Evolutionary conservation across 176 grass and related monocot species (phyloP).

Genomic region (Tillandsia fasciculata): DNA sequence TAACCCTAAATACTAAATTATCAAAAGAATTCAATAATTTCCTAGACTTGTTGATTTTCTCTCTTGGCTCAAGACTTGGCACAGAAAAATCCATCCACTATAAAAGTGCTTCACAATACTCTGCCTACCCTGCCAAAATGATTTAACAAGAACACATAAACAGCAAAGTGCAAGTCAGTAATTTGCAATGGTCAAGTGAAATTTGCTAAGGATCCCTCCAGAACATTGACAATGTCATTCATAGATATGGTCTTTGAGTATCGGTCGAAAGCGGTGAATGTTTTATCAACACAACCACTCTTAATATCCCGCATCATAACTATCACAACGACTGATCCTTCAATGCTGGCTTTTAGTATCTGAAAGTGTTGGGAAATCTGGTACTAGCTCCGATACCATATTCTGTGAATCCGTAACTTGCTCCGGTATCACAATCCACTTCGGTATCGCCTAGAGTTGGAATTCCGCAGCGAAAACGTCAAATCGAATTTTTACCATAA

Average conservation of each 20-base stretch:
- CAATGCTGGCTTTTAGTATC: constrained; percentile 69
- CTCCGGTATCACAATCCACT: no score
- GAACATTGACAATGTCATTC: constrained; percentile 68
- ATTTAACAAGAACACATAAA: constrained; percentile 16
- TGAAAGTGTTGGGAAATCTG: constrained; percentile 4
- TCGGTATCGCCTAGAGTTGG: no score
- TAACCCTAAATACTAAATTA: no score
- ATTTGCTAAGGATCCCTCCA: constrained; percentile 41
- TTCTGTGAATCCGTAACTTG: no score
- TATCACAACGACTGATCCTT: constrained; percentile 45
- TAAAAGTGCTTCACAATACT: constrained; percentile 89
- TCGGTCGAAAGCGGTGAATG: constrained; percentile 81
- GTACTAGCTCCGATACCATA: no score
- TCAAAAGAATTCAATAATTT: constrained; percentile 22
- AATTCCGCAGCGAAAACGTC: no score
- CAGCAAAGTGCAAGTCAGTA: neutral
- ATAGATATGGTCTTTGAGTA: constrained; percentile 70
- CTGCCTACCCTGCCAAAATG: constrained; percentile 65
- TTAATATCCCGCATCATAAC: constrained; percentile 71
- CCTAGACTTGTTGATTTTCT: constrained; percentile 54
- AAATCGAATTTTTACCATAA: no score
- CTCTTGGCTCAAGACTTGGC: constrained; percentile 59
- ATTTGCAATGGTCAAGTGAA: neutral
- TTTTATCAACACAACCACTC: constrained; percentile 65
- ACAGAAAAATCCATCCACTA: constrained; percentile 82